Conservation (phyloP, 2,329 filamentous ascomycete species). For the Tolypocladium amazonense region DNA sequence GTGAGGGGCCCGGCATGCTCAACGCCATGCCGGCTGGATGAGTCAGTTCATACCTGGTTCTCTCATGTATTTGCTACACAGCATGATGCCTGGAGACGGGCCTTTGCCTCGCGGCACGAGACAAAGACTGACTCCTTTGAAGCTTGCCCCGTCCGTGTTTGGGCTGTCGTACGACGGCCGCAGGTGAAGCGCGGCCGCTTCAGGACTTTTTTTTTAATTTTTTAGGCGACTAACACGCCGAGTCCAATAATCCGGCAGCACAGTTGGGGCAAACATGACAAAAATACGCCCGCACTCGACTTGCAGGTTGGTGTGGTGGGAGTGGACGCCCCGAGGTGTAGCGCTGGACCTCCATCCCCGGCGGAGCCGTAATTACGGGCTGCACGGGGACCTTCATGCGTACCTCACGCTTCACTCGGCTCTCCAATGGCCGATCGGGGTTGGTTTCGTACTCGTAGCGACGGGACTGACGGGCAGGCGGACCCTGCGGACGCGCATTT, state of each 20-base stretch:
- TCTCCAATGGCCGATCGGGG: background rate
- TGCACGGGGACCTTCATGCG: background rate
- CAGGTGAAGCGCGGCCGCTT: background rate
- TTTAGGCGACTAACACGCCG: background rate
- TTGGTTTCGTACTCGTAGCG: too few relatives aligned
- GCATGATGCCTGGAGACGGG: background rate
- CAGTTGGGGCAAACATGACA: background rate
- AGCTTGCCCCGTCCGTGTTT: background rate
- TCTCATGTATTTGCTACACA: background rate
- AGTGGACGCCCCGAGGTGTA: background rate
- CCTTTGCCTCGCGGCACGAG: background rate
- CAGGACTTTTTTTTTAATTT: background rate
- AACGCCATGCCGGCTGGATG: background rate
- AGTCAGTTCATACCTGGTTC: background rate
- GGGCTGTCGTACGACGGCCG: background rate
- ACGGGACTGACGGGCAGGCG: background rate
- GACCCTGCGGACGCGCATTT: background rate
- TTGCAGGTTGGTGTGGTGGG: background rate
- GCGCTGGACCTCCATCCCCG: background rate
- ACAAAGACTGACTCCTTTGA: background rate
- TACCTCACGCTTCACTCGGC: background rate
- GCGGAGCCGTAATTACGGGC: background rate
- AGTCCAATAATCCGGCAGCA: background rate
- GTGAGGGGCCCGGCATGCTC: background rate
- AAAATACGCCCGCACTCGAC: background rate